These are phyloP conservation scores for Mortierella sp. DNA, from an alignment of 371 early-diverging fungal species.

Conservation along the genomic window DNA sequence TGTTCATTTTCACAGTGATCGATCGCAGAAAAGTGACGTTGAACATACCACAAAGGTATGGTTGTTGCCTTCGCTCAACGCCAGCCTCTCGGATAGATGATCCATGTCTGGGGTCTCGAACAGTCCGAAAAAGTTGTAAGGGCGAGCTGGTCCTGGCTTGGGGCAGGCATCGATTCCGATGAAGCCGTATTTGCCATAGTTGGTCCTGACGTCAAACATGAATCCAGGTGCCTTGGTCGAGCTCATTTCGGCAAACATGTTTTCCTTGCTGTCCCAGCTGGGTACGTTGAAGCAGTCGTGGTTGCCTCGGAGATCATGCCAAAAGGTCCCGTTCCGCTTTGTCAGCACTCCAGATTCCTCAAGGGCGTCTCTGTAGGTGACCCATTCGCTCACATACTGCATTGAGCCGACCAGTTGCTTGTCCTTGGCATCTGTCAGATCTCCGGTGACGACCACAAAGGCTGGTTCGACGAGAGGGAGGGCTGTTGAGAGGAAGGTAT, in stretches of 20 bases:
- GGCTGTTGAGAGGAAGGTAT: conserved; percentile 77
- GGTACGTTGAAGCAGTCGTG: conserved; percentile 90
- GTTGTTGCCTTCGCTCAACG: conserved; percentile 60
- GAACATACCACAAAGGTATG: conserved; percentile 77
- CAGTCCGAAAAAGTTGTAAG: conserved; percentile 93
- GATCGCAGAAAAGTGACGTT: background rate
- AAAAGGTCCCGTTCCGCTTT: conserved; percentile 65
- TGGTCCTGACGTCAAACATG: conserved; percentile 65
- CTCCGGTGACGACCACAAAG: conserved; percentile 81
- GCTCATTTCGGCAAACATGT: conserved; percentile 74
- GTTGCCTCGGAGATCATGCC: conserved; percentile 91
- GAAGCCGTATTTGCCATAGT: conserved; percentile 84
- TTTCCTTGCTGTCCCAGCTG: conserved; percentile 70
- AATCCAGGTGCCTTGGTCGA: conserved; percentile 73
- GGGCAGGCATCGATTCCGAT: conserved; percentile 91
- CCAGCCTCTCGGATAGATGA: conserved; percentile 66
- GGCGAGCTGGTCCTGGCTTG: conserved; percentile 82
- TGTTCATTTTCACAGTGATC: background rate
- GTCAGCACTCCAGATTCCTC: conserved; percentile 63
- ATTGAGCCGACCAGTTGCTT: conserved; percentile 68
- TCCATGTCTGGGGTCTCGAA: conserved; percentile 84
- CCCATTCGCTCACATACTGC: conserved; percentile 91
- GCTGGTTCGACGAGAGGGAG: conserved; percentile 79
- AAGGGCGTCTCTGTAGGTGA: conserved; percentile 75
- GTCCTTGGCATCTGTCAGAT: conserved; percentile 92